Percentiles rank a stretch among this genome's conserved stretches.
Conservation (phyloP, 108 stramenopile species). For the Aureococcus anophagefferens region DNA sequence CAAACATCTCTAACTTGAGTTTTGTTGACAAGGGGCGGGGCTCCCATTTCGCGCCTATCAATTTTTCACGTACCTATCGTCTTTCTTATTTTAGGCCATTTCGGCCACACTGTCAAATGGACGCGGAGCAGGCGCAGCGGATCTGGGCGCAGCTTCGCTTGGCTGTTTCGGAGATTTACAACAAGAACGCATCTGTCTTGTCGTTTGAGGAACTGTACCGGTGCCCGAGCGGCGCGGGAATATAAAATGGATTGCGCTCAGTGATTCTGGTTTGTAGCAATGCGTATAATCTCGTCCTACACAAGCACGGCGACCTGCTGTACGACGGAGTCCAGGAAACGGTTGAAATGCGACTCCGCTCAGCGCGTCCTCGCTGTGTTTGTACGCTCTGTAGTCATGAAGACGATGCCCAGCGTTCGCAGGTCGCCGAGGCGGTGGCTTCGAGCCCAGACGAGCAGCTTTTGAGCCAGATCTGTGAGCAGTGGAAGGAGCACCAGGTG, state of each 20-base stretch:
- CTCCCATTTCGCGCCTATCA: no score
- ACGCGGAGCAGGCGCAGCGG: slow-evolving; percentile 41
- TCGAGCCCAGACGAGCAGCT: slow-evolving; percentile 13
- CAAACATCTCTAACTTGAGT: no score
- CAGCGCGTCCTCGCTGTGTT: no score
- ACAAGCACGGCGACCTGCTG: slow-evolving; percentile 88
- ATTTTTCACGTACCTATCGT: no score
- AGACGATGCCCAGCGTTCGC: no score
- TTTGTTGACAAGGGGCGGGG: no score
- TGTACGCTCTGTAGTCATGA: no score
- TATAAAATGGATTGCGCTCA: not conserved
- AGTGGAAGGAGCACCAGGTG: slow-evolving; percentile 70
- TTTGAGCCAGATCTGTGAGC: slow-evolving; percentile 47
- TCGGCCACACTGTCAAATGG: slow-evolving; percentile 67
- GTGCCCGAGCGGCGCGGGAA: not conserved
- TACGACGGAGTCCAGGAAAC: slow-evolving; percentile 67
- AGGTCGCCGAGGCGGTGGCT: slow-evolving; percentile 4
- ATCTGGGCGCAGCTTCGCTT: slow-evolving; percentile 63
- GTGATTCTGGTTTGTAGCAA: slow-evolving; percentile 14
- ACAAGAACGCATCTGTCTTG: slow-evolving; percentile 75
- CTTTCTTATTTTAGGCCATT: slow-evolving; percentile 65
- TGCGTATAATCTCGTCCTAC: slow-evolving; percentile 93
- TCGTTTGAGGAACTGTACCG: slow-evolving; percentile 92
- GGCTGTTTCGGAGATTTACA: slow-evolving; percentile 91
- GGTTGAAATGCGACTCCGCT: no score